Evolutionary conservation across 352 stramenopile species (phyloP).

Genomic region (Albugo laibachii): DNA sequence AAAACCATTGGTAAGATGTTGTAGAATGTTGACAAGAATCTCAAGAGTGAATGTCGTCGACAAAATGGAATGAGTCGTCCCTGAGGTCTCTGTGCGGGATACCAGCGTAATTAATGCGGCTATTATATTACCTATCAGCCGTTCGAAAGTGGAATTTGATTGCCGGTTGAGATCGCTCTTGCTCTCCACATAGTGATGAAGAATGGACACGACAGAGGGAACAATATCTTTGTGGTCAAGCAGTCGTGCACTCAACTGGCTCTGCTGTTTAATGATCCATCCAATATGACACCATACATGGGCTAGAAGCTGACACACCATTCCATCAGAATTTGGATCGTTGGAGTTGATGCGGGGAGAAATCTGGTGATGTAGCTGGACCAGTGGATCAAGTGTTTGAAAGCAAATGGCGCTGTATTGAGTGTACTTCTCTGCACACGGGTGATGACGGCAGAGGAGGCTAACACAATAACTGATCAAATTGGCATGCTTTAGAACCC

Average conservation of each 20-base stretch:
- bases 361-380: neutral
- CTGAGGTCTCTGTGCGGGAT: slow-evolving; percentile 4
- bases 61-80: slow-evolving; percentile 5
- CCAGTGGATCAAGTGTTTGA: neutral
- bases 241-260: too few species aligned
- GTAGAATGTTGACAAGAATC: slow-evolving; percentile 21
- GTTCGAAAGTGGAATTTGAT: slow-evolving; percentile 11
- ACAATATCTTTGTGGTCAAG: too few species aligned
- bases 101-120: slow-evolving; percentile 45
- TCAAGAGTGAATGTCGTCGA: slow-evolving; percentile 10
- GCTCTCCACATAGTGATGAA: too few species aligned
- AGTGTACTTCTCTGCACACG: neutral
- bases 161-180: too few species aligned
- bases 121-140: slow-evolving; percentile 38
- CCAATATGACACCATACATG: slow-evolving; percentile 60
- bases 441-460: slow-evolving; percentile 40
- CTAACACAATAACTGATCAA: slow-evolving; percentile 11
- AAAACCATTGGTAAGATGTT: slow-evolving; percentile 21
- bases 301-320: slow-evolving; percentile 30
- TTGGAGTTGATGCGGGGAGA: neutral
- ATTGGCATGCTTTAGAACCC: too few species aligned
- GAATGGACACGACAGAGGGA: too few species aligned
- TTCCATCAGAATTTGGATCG: neutral
- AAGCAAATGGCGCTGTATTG: neutral
- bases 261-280: slow-evolving; percentile 18